Evolutionary conservation across 768 basidiomycete species (phyloP).

Genomic region (Agaricus subrufescens): DNA sequence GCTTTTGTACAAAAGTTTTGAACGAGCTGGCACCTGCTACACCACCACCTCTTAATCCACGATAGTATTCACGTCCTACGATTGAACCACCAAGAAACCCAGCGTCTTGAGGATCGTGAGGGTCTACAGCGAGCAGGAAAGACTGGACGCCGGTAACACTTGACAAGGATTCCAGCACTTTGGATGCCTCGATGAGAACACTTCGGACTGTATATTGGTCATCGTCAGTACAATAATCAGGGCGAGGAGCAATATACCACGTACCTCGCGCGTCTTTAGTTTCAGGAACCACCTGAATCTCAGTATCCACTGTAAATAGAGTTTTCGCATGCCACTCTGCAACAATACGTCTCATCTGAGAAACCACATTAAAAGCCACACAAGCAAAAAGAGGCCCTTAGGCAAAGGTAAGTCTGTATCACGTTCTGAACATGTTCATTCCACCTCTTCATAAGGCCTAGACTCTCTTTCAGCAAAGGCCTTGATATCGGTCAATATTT

Average conservation of each 20-base stretch:
- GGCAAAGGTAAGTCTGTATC: constrained; percentile 10
- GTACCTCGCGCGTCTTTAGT: background rate
- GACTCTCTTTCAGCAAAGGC: constrained; percentile 59
- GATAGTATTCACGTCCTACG: constrained; percentile 63
- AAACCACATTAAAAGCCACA: constrained; percentile 19
- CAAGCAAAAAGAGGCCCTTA: constrained; percentile 14
- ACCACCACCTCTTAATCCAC: constrained; percentile 54
- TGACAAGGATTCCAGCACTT: constrained; percentile 49
- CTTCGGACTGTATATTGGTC: constrained; percentile 31
- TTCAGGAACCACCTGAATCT: background rate
- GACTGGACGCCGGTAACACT: constrained; percentile 51
- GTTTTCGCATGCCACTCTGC: constrained; percentile 62
- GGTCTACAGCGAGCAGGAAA: constrained; percentile 58
- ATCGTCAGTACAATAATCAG: background rate
- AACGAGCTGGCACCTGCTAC: constrained; percentile 53
- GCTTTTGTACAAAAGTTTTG: constrained; percentile 39
- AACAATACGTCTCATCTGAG: constrained; percentile 44
- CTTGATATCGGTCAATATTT: constrained; percentile 48
- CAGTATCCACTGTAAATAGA: constrained; percentile 33
- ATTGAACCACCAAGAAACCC: constrained; percentile 64
- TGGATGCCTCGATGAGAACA: constrained; percentile 45
- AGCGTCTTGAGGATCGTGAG: constrained; percentile 36
- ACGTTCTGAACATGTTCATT: constrained; percentile 2
- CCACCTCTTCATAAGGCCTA: constrained; percentile 57
- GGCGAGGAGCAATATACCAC: background rate